A percentile compares a stretch with the other conserved stretches of the same genome.
These are phyloP conservation scores for Ormosia semicastrata DNA, from an alignment of 306 rosid genomes.

Conservation along the genomic window DNA sequence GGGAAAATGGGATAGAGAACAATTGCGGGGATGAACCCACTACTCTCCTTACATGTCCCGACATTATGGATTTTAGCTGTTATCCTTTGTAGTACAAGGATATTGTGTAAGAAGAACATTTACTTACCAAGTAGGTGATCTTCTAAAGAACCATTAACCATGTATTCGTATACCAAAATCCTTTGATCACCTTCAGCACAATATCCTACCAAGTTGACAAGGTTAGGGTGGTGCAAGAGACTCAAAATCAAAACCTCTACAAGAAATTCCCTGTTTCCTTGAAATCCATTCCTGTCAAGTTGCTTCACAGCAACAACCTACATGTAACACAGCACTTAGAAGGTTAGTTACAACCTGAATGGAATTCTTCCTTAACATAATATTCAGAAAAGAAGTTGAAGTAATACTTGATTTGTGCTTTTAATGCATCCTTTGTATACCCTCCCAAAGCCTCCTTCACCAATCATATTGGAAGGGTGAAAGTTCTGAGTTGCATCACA, in stretches of 20 bases:
- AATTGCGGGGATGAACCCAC: too few species aligned
- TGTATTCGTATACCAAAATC: constrained; percentile 81
- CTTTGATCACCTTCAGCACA: constrained; percentile 84
- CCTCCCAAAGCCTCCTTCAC: constrained; percentile 95
- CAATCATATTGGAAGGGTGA: constrained; percentile 57
- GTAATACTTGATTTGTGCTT: constrained; percentile 52
- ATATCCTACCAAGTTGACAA: constrained; percentile 85
- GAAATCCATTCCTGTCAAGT: constrained; percentile 88
- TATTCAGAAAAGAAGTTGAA: not conserved
- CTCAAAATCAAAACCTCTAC: constrained; percentile 94
- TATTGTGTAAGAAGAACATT: constrained; percentile 6
- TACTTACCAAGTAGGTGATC: constrained; percentile 90
- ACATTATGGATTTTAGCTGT: not conserved
- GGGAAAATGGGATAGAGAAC: too few species aligned
- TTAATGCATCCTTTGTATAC: constrained; percentile 72
- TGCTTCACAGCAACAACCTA: constrained; percentile 92
- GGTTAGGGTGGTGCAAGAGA: constrained; percentile 78
- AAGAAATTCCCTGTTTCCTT: constrained; percentile 89
- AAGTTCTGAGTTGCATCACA: constrained; percentile 74
- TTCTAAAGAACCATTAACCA: constrained; percentile 84
- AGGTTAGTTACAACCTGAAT: not conserved
- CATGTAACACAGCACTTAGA: not conserved
- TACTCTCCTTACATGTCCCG: too few species aligned
- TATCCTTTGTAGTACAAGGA: not conserved
- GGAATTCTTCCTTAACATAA: not conserved